Conservation (phyloP, 2,329 filamentous ascomycete genomes). For the Coniochaeta prunicola region DNA sequence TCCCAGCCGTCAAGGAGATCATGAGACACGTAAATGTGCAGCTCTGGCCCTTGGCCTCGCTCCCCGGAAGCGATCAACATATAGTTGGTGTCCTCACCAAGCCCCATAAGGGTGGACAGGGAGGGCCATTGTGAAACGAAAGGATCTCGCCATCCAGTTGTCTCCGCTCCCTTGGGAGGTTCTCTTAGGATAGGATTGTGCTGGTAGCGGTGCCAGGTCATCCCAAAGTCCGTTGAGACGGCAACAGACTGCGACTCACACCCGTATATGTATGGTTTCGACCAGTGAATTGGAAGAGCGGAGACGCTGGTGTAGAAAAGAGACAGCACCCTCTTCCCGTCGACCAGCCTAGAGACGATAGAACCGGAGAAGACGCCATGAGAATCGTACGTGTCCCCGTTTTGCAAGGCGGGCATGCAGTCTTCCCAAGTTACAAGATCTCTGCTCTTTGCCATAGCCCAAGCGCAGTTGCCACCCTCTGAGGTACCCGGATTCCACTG, state of each 20-base stretch:
- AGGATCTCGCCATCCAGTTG: slow-evolving; percentile 18
- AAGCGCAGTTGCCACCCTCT: neutral
- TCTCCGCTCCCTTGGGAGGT: slow-evolving; percentile 12
- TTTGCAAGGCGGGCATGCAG: neutral
- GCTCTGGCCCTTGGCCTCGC: slow-evolving; percentile 12
- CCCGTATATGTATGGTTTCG: neutral
- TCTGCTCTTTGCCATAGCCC: neutral
- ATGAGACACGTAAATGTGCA: slow-evolving; percentile 13
- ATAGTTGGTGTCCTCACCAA: slow-evolving; percentile 20
- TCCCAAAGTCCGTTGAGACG: neutral
- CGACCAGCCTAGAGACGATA: neutral
- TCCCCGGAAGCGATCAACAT: slow-evolving; percentile 30
- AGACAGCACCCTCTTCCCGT: neutral
- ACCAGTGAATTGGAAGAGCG: slow-evolving; percentile 1
- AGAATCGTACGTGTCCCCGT: neutral
- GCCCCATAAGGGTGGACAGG: slow-evolving; percentile 10
- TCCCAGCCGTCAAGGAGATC: slow-evolving; percentile 12
- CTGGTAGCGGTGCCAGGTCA: slow-evolving; percentile 12
- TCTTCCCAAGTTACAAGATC: neutral
- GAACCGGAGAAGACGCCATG: neutral
- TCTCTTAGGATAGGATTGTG: slow-evolving; percentile 13
- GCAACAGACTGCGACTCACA: slow-evolving; percentile 1
- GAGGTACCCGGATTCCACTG: neutral
- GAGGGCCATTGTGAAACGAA: slow-evolving; percentile 15
- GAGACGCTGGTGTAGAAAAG: slow-evolving; percentile 1